phyloP scores from a whole-genome alignment of 768 basidiomycete genomes.

The Mycena floridula region DNA sequence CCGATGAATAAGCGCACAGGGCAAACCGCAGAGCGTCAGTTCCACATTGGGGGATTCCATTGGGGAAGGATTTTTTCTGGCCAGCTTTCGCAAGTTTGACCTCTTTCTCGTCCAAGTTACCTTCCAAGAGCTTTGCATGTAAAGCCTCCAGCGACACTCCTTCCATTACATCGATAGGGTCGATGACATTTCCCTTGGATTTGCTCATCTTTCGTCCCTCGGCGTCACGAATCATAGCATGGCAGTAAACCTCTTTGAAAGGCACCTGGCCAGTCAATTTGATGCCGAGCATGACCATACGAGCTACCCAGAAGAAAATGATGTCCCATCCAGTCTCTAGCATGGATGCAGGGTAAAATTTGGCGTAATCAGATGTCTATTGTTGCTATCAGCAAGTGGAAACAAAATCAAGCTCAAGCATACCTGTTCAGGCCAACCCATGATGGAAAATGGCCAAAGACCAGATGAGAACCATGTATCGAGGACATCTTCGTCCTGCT shows the following conservation, averaged over 20 bases:
- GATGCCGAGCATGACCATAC: conserved; percentile 93
- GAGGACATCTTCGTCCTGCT: conserved; percentile 95
- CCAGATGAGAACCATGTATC: conserved; percentile 99
- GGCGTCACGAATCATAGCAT: conserved; percentile 98
- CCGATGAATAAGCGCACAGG: conserved; percentile 88
- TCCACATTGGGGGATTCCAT: conserved; percentile 98
- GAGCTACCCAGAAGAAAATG: conserved; percentile 99
- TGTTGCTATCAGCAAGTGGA: neutral
- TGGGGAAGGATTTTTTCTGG: conserved; percentile 99
- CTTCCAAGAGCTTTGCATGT: conserved; percentile 81
- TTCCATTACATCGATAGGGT: conserved; percentile 91
- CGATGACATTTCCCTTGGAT: conserved; percentile 95
- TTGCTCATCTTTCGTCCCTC: conserved; percentile 99
- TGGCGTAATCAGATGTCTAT: conserved; percentile 70
- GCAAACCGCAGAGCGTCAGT: conserved; percentile 96
- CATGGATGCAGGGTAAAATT: conserved; percentile 85
- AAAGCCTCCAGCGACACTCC: conserved; percentile 75
- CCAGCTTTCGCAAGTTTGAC: conserved; percentile 86
- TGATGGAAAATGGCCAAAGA: conserved; percentile 94
- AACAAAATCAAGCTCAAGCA: conserved; percentile 2
- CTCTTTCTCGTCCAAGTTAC: conserved; percentile 92
- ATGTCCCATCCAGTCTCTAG: conserved; percentile 99
- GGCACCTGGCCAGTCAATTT: conserved; percentile 88
- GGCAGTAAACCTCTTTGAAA: conserved; percentile 93
- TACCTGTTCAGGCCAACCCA: conserved; percentile 97